Base-by-base conservation (phyloP, 2,329 filamentous ascomycete genomes). In the Aurifilum marmelostoma region DNA sequence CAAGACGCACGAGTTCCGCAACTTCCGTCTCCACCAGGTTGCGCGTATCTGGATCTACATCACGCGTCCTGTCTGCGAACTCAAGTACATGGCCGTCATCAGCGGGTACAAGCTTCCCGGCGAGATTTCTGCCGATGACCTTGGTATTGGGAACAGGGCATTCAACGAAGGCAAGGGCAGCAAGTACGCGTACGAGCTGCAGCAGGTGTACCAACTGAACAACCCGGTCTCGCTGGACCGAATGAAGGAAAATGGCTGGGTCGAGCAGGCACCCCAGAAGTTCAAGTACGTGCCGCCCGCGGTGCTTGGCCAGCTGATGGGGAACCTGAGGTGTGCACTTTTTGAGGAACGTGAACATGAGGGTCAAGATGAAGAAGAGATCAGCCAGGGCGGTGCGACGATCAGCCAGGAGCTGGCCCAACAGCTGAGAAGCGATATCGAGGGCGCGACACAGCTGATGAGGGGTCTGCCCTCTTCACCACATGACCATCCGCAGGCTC, bases 1-100 rank as follows among this genome's bases (percentile, higher is more conserved):
- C 2, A 84, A 85, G 67, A 81, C 87, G 67, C 83, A 89, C 73
- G 82, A 90, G 65, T 85, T 86, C 69, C 82, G 88, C 58, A 77
- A 79, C 21, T 89, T 86, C 78, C 83, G 81, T 63, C 83, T 91
- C 29, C 86, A 87, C 1, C 75, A 83, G 21, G 85, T 89, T 6
- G 80, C 77, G 24, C 87, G 89, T n/a, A 82, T 90, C 73, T 91
- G 89, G 89, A 80, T 91, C 21, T 88, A 89, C 72, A 81, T 82
- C 21, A 86, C 80, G 21, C 78, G 74, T 41, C 85, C 81, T 0
- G 74, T 77, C 12, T 80, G 77, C n/a, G 77, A 84, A 67, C 76
- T 91, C 11, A 83, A 80, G 65, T 89, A 90, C 74, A 88, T 91
- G 83, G 88, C 87, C 18, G 81, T 81, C 14, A 81, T 90, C 21